phyloP scores from a whole-genome alignment of 805 yeast genomes.

The Saturnispora zaruensis region DNA sequence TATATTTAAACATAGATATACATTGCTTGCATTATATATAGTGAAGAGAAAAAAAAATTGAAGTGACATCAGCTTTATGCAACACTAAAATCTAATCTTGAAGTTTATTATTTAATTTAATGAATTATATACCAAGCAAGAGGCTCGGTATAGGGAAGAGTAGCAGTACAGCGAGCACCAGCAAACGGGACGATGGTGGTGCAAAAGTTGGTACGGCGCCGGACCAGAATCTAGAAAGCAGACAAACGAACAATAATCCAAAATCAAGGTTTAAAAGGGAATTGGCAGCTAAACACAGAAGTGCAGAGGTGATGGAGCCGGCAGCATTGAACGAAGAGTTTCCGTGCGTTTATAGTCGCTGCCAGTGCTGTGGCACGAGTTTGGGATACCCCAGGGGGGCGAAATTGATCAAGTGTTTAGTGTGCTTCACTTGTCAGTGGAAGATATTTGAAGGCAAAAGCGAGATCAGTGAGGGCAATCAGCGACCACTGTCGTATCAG shows the following conservation, averaged over 20 bases:
- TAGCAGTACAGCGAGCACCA: neutral
- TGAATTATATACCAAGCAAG: neutral
- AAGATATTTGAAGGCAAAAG: neutral
- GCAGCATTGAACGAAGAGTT: neutral
- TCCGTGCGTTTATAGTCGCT: neutral
- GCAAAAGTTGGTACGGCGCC: no score
- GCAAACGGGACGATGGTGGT: no score
- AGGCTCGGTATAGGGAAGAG: neutral
- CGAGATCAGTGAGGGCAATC: neutral
- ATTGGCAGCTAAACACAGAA: neutral
- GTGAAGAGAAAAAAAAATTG: neutral
- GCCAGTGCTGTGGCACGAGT: slow-evolving; percentile 15
- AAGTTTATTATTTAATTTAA: neutral
- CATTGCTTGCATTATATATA: neutral
- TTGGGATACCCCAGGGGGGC: slow-evolving; percentile 13
- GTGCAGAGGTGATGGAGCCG: neutral
- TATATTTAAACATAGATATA: neutral
- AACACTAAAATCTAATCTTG: neutral
- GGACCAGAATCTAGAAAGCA: no score
- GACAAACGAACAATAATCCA: neutral
- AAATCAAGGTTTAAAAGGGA: neutral
- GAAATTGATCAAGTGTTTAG: slow-evolving; percentile 12
- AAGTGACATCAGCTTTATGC: neutral
- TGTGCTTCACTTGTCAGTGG: slow-evolving; percentile 12
- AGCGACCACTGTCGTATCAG: neutral